phyloP scores from a whole-genome alignment of 2,329 filamentous ascomycete species.

The Aspergillus versicolor region DNA sequence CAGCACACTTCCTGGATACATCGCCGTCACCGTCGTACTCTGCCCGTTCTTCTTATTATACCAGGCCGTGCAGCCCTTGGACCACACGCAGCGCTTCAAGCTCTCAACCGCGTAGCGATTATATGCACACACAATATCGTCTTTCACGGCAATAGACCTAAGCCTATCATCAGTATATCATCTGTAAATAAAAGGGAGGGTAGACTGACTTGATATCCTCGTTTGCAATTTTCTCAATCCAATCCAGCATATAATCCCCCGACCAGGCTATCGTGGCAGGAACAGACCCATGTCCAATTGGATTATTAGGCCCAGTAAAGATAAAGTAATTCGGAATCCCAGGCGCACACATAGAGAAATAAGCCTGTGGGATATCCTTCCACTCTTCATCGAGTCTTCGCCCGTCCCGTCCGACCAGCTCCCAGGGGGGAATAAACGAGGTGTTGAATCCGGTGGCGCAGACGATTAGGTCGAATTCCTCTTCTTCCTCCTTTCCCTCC shows the following conservation, averaged over 20 bases:
- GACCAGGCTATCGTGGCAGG: constrained; percentile 15
- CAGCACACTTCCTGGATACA: constrained; percentile 26
- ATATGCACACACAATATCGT: constrained; percentile 18
- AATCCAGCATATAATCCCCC: constrained; percentile 28
- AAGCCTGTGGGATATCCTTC: constrained; percentile 21
- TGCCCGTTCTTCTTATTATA: constrained; percentile 19
- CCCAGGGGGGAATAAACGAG: constrained; percentile 36
- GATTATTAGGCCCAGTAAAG: constrained; percentile 24
- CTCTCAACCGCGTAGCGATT: constrained; percentile 23
- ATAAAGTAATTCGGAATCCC: constrained; percentile 32
- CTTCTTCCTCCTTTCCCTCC: background rate
- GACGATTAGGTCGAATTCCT: constrained; percentile 32
- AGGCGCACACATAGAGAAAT: constrained; percentile 22
- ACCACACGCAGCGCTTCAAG: constrained; percentile 27
- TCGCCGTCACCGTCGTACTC: constrained; percentile 19
- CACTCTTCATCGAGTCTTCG: constrained; percentile 23
- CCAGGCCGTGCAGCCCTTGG: constrained; percentile 27
- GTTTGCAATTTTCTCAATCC: constrained; percentile 25
- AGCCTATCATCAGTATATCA: no score
- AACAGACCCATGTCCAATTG: constrained; percentile 24
- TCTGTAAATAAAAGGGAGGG: background rate
- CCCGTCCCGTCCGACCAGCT: constrained; percentile 31
- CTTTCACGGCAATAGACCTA: constrained; percentile 17
- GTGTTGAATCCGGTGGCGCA: constrained; percentile 46
- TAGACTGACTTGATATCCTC: constrained; percentile 16